Percentiles rank a stretch among this genome's conserved stretches.
phyloP scores from a whole-genome alignment of 768 basidiomycete species.

The Postia placenta region DNA sequence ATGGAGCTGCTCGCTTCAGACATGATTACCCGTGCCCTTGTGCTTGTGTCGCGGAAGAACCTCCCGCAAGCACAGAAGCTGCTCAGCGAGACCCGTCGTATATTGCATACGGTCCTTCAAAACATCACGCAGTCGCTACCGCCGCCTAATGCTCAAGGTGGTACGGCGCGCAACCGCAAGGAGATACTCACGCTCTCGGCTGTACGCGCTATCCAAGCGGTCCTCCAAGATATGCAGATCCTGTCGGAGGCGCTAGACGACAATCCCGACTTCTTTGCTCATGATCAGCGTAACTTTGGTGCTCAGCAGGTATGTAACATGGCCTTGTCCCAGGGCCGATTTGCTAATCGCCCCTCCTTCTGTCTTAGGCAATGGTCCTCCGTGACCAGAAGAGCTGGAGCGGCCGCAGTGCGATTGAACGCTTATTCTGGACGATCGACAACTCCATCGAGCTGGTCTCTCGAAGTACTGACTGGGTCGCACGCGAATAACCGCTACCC shows the following conservation, averaged over 20 bases:
- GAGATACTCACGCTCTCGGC: slow-evolving; percentile 69
- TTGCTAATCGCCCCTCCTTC: slow-evolving; percentile 2
- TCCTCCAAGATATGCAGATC: slow-evolving; percentile 82
- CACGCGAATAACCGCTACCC: slow-evolving; percentile 19
- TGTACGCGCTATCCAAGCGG: slow-evolving; percentile 77
- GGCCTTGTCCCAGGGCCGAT: neutral
- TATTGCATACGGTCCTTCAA: slow-evolving; percentile 86
- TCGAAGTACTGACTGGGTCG: slow-evolving; percentile 81
- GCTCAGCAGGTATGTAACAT: slow-evolving; percentile 78
- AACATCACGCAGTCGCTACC: slow-evolving; percentile 72
- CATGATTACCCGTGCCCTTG: slow-evolving; percentile 93
- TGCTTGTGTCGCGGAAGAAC: slow-evolving; percentile 88
- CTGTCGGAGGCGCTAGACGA: slow-evolving; percentile 86
- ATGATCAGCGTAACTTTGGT: slow-evolving; percentile 91
- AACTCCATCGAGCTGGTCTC: slow-evolving; percentile 83
- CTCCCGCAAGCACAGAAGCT: slow-evolving; percentile 88
- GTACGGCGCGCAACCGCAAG: slow-evolving; percentile 65
- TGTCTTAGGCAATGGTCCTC: slow-evolving; percentile 82
- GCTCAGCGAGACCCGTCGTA: slow-evolving; percentile 85
- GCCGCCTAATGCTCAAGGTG: slow-evolving; percentile 39
- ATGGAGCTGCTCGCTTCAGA: slow-evolving; percentile 97
- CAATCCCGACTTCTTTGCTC: slow-evolving; percentile 86
- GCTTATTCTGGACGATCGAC: slow-evolving; percentile 89
- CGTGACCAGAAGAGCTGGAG: slow-evolving; percentile 97
- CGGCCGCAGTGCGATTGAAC: slow-evolving; percentile 83